Evolutionary conservation across 1,284 basidiomycete genomes (phyloP), one percentile per base, ranked within the genome.

Genomic region (Boletus sp.): DNA sequence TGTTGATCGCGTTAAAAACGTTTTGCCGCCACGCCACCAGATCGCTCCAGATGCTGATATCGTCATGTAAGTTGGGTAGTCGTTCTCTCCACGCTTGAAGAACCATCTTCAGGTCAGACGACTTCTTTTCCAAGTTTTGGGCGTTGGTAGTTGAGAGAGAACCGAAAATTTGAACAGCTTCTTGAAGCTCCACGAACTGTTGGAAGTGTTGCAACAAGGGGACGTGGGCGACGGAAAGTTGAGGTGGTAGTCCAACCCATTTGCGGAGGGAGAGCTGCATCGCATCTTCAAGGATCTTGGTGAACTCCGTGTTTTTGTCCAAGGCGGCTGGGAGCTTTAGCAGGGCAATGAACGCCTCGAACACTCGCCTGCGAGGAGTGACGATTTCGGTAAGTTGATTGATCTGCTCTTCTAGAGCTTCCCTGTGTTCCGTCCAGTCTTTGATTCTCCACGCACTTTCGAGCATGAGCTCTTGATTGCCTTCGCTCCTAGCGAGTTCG

Each of bases 11-110:
- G 67, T 91, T 86, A 74, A 91, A 91, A 31, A 91, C 89, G 67
- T 91, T 98, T 77, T 98, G 96, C 59, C 97, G 83, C 97, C 97
- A 99, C 21, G 96, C 95, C 11, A 99, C 94, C 16, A 99, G 82
- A 74, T 99, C 97, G 67, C 94, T 96, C 97, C 97, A 99, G 58
- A 98, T 92, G 68, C 93, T 96, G 78, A 99, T 98, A 74, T 99
- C 97, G 74, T 99, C 97, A 78, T 95, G 95, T 63, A 92, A 82
- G 75, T 98, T 98, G 3, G 97, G 97, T 28, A 99, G 81, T 38
- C 97, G 89, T 74, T 99, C 97, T 61, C 97, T 87, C 97, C 97
- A 99, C 1, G 96, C 94, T 70, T 94, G 92, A 59, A 98, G 86
- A 58, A 97, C 93, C 81, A 94, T 89, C 79, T 99, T 99, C 67